Percentiles rank a stretch among this genome's conserved stretches.
Conservation (phyloP, 345 rosid genomes). For the Acer saccharum region DNA sequence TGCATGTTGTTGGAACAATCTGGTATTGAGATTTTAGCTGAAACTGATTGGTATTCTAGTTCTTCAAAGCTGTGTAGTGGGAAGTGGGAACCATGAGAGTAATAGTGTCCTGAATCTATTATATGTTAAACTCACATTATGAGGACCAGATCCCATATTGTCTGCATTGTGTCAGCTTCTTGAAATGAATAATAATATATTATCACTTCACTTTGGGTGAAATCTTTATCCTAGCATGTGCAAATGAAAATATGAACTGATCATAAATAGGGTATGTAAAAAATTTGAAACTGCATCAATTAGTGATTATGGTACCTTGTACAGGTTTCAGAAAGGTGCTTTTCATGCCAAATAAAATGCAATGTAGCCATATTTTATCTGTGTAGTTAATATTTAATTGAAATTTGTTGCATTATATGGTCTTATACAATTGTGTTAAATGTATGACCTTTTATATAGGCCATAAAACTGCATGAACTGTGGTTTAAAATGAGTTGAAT, state of each 20-base stretch:
- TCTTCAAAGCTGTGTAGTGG: no score
- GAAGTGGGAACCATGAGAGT: no score
- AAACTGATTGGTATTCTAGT: no score
- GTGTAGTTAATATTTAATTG: neutral
- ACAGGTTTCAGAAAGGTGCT: neutral
- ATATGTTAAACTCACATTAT: neutral
- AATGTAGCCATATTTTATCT: neutral
- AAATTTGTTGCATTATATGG: no score
- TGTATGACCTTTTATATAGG: neutral
- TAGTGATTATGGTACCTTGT: neutral
- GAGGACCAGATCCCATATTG: neutral
- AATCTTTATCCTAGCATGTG: neutral
- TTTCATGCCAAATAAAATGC: neutral
- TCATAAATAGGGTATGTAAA: neutral
- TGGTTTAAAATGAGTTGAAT: neutral
- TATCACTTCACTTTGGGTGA: neutral
- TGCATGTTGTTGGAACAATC: no score
- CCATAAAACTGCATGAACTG: neutral
- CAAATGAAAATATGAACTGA: no score
- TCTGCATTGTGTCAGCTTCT: neutral
- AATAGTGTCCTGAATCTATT: no score
- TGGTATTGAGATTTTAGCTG: no score
- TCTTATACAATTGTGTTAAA: neutral
- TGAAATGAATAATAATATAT: neutral
- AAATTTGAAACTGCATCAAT: neutral